Base-by-base conservation (phyloP, 805 yeast genomes). In the Cyberlindnera petersonii region DNA sequence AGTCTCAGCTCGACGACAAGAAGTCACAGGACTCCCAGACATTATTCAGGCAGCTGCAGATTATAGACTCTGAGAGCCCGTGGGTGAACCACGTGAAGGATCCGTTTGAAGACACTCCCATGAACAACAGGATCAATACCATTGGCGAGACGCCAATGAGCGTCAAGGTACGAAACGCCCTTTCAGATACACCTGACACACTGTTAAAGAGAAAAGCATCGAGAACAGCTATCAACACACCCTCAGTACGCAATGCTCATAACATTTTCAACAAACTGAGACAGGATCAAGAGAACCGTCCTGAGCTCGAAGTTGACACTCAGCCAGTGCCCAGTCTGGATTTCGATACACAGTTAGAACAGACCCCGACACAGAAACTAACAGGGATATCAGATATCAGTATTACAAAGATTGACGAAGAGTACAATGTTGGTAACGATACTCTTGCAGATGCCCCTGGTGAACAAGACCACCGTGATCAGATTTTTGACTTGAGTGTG, bases 21-120 rank as follows among this genome's bases (percentile, higher is more conserved):
- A 29, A 43, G 17, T 22, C 38, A 10, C 40, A 39, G 26, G 44
- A 27, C 48, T 41, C 48, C 4, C 41, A 43, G 6, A 27, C 59
- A 2, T 58, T 63, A 1, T 45, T 48, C 33, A 49, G 44, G 14
- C 30, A 40, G 2, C 11, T 48, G 11, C 36, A 40, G 24, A 24
- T 47, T 18, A 30, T 22, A 3, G 41, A 48, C 14, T 22, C 47
- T 3, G 45, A 45, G 14, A 49, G 50, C n/a, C 55, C 60, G 4
- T 53, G 57, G 51, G 37, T 65, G 14, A 54, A 49, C 17, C 58
- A 57, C 23, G 49, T 66, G 15, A 52, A 46, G 20, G 58, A 69
- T 42, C 74, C 74, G 6, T 69, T 69, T 43, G 63, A 58, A 23
- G 57, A 52, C 10, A 54, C 60, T 1, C 56, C 58, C 5, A 20